These are phyloP conservation scores for Leccinum fuscescens DNA, from an alignment of 1,284 basidiomycete species.

Conservation along the genomic window DNA sequence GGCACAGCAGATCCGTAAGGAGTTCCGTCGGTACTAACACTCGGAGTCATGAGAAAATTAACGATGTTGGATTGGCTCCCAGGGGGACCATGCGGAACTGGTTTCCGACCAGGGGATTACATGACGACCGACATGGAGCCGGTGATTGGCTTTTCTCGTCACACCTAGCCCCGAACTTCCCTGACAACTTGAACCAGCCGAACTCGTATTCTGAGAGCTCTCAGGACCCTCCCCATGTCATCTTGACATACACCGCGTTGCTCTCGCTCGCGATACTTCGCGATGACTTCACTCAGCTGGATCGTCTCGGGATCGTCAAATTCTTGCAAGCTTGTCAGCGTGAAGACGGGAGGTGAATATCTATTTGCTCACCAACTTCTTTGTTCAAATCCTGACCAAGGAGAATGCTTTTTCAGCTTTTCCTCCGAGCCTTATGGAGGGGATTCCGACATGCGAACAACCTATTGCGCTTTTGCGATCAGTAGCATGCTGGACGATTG, in stretches of 20 bases:
- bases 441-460: conserved; percentile 77
- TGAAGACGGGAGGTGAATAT: conserved; percentile 72
- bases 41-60: neutral
- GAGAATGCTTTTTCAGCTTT: conserved; percentile 52
- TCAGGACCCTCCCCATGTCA: conserved; percentile 77
- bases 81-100: conserved; percentile 58
- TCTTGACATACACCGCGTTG: conserved; percentile 89
- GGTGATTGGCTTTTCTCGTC: conserved; percentile 6
- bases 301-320: conserved; percentile 57
- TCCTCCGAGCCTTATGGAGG: conserved; percentile 64
- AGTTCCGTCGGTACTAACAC: neutral
- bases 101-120: conserved; percentile 76
- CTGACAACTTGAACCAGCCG: conserved; percentile 21
- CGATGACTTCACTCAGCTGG: conserved; percentile 72
- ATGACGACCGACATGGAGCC: conserved; percentile 41
- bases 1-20: conserved; percentile 71
- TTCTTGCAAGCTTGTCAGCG: conserved; percentile 75
- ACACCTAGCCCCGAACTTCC: conserved; percentile 3
- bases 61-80: neutral
- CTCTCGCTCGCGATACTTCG: conserved; percentile 77
- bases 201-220: conserved; percentile 39
- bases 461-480: conserved; percentile 88
- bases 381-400: neutral
- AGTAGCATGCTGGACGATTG: conserved; percentile 77
- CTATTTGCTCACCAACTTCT: conserved; percentile 2